A percentile compares a stretch with the other conserved stretches of the same genome.
phyloP scores from a whole-genome alignment of 176 grass and related monocot genomes.

The Dendrocalamus sinicus region DNA sequence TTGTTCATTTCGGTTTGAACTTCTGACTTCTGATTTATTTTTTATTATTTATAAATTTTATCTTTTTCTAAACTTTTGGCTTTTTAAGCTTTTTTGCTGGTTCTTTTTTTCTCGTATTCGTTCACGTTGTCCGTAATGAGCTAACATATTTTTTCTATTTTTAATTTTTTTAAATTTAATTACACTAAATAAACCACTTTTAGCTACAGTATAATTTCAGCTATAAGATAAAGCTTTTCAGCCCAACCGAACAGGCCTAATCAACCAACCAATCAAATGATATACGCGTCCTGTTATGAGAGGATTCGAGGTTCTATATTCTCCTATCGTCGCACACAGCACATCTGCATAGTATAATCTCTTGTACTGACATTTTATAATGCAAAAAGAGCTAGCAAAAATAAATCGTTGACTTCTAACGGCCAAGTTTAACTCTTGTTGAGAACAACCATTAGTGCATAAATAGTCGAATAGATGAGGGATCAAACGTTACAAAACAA shows the following conservation, averaged over 20 bases:
- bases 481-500: background rate
- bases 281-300: background rate
- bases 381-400: background rate
- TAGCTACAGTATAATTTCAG: no score
- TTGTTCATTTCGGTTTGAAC: fast-evolving
- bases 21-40: no score
- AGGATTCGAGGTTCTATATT: background rate
- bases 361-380: background rate
- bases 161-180: no score
- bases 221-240: no score
- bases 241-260: background rate
- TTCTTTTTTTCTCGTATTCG: no score
- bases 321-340: conserved; percentile 17
- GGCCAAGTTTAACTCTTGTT: background rate
- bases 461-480: background rate
- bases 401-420: conserved; percentile 1
- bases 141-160: no score
- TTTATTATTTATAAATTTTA: no score
- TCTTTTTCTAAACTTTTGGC: no score
- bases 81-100: no score
- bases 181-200: no score
- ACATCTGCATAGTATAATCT: background rate
- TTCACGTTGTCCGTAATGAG: no score
- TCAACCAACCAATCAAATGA: background rate
- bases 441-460: background rate